Evolutionary conservation across 192 early-diverging fungal genomes (phyloP).

Genomic region (Backusella circina): DNA sequence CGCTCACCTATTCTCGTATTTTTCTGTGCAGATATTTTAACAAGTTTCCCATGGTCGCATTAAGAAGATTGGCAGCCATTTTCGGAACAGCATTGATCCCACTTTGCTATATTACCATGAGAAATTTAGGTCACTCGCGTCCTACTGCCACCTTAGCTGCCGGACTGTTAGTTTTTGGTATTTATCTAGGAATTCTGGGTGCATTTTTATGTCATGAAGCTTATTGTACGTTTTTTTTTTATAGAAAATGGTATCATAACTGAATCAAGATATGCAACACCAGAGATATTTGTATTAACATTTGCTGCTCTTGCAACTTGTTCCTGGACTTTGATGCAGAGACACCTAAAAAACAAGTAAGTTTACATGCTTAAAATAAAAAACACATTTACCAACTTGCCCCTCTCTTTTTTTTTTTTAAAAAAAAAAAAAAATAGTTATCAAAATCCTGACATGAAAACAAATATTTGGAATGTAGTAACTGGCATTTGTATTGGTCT

Average conservation of each 20-base stretch:
- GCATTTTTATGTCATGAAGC: not conserved
- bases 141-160: conserved; percentile 71
- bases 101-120: conserved; percentile 76
- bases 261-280: conserved; percentile 8
- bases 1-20: not conserved
- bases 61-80: conserved; percentile 74
- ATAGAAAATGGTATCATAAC: conserved; percentile 86
- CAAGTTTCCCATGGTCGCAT: conserved; percentile 67
- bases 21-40: not conserved
- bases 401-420: not conserved
- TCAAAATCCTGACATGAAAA: not conserved
- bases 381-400: not conserved
- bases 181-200: not conserved
- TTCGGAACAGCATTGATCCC: conserved; percentile 79
- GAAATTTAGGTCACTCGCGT: conserved; percentile 72
- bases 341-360: conserved; percentile 30
- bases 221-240: not conserved
- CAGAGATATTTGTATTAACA: not conserved
- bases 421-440: not conserved
- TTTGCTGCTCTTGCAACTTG: conserved; percentile 57
- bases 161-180: conserved; percentile 75
- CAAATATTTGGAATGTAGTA: conserved; percentile 39
- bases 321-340: conserved; percentile 83
- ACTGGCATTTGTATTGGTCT: conserved; percentile 79
- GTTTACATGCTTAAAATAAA: not conserved